Evolutionary conservation across 176 grass and related monocot species (phyloP), one percentile per base, ranked within the genome.

Genomic region (Puya raimondii): DNA sequence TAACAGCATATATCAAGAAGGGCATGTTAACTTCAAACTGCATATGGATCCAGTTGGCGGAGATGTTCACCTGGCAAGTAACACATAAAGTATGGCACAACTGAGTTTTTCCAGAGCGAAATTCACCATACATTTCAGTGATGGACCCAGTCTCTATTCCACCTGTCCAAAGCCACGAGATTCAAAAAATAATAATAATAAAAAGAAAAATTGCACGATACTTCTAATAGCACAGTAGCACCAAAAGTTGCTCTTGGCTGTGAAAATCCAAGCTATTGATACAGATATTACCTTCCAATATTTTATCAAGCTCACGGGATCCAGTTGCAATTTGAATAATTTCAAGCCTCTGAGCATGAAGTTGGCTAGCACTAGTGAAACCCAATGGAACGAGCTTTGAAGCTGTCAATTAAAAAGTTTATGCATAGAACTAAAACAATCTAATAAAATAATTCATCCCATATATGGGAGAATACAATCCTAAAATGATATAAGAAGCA

Each of bases 111-210:
- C 86, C 89, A 51, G 81, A 96, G 53, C 93, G 77, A 65, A 96
- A 96, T 70, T 96, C 93, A 29, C 93, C 93, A 81, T 96, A 92
- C 22, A 96, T 67, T 84, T 96, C 93, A 74, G 93, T 92, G 72
- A 96, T 96, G 72, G 93, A 92, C 12, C 93, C 89, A 50, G 93
- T 96, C 75, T 96, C 93, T 76, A 96, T 92, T 70, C 93, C 92
- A 63, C 92, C 88, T 92, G 50, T 79, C 17, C 14, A 69, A 52
- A 64, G 16, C 50, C 42, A 78, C 15, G 54, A 70, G n/a, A 16
- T 3, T 59, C 20, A 17, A 59, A 61, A 18, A 21, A 61, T 18
- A 61, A 18, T 18, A 61, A 18, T 61, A 18, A 22, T 18, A 20
- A 61, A 61, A 17, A n/a, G 21, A 61, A 61, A 61, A 10, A 2